phyloP scores from a whole-genome alignment of 306 rosid species.

The Malus sylvestris region DNA sequence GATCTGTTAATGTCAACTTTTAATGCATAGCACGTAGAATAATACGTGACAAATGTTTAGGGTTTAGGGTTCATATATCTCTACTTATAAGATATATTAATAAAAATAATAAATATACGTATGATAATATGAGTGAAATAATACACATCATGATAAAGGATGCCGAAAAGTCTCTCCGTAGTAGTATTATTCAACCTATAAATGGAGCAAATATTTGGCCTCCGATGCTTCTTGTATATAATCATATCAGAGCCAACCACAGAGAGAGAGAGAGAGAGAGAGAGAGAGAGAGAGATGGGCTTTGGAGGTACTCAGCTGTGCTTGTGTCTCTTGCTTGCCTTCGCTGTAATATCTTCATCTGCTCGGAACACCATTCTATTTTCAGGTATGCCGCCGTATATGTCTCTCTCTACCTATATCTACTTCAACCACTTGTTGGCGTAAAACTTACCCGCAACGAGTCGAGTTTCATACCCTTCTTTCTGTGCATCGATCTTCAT shows the following conservation, averaged over 20 bases:
- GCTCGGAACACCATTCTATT: conserved; percentile 21
- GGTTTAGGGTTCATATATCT: no score
- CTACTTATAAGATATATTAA: no score
- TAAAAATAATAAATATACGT: no score
- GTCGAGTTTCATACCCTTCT: not conserved
- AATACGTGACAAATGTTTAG: no score
- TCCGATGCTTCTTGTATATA: not conserved
- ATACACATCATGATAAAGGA: no score
- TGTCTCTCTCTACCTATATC: not conserved
- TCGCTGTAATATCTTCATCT: conserved; percentile 8
- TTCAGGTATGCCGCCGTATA: conserved; percentile 19
- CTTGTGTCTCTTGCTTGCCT: conserved; percentile 18
- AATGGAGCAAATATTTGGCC: not conserved
- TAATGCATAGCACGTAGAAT: no score
- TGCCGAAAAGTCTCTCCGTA: no score
- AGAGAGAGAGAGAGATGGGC: conserved; percentile 21
- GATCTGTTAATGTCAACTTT: no score
- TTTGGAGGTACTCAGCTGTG: conserved; percentile 10
- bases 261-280: not conserved
- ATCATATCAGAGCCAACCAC: not conserved
- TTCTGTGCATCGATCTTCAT: not conserved
- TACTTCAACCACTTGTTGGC: not conserved
- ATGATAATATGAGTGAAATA: no score
- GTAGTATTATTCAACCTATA: not conserved
- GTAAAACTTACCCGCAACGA: not conserved